Evolutionary conservation across 805 yeast genomes (phyloP).

Genomic region (Wickerhamomyces chambardii): DNA sequence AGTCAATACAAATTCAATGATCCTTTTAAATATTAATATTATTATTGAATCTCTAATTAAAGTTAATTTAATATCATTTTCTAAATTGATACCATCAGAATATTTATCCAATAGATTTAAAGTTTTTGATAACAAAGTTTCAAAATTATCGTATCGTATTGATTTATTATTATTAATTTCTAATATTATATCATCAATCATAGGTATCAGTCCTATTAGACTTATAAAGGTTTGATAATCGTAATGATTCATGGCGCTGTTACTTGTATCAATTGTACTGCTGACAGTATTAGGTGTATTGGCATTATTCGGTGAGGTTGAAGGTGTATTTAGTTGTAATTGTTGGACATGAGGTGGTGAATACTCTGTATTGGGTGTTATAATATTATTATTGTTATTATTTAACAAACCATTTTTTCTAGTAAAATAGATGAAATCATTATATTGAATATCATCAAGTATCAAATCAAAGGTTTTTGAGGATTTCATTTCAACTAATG

Average conservation of each 20-base stretch:
- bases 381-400: background rate
- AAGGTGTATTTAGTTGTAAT: background rate
- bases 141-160: constrained; percentile 15
- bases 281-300: constrained; percentile 8
- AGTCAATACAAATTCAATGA: too few species aligned
- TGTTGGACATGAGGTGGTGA: background rate
- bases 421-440: constrained; percentile 12
- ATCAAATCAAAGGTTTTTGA: constrained; percentile 19
- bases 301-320: background rate
- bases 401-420: constrained; percentile 1
- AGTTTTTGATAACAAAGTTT: constrained; percentile 8
- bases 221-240: constrained; percentile 8
- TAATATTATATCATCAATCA: constrained; percentile 12
- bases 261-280: constrained; percentile 17
- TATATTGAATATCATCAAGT: constrained; percentile 8
- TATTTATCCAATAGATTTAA: constrained; percentile 5
- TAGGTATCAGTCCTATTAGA: background rate
- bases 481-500: constrained; percentile 18
- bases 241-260: too few species aligned
- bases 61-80: background rate
- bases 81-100: too few species aligned
- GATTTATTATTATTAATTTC: constrained; percentile 16
- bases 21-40: background rate
- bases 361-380: background rate
- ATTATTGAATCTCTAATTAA: background rate